A percentile compares a stretch with the other conserved stretches of the same genome.
phyloP scores from a whole-genome alignment of 306 rosid genomes.

The Trifolium dubium region DNA sequence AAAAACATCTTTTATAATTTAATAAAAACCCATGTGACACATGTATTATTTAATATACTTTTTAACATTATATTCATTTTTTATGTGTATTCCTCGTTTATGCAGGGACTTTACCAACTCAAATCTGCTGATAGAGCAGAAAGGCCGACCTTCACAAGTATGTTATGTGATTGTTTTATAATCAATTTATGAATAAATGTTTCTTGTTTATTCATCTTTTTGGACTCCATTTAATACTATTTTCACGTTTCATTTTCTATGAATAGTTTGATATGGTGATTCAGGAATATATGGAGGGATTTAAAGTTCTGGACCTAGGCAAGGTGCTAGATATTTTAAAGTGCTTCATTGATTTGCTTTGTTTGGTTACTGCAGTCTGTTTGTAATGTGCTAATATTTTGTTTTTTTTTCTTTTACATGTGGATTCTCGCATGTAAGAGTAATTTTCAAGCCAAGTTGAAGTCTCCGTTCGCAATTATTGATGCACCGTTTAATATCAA shows the following conservation, averaged over 20 bases:
- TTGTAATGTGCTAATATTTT: slow-evolving; percentile 46
- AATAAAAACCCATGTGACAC: no score
- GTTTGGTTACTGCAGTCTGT: slow-evolving; percentile 27
- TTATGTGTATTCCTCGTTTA: slow-evolving; percentile 35
- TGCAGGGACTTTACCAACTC: slow-evolving; percentile 94
- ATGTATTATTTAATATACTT: no score
- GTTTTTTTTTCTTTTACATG: slow-evolving; percentile 52
- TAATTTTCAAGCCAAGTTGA: slow-evolving; percentile 47
- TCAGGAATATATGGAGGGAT: slow-evolving; percentile 65
- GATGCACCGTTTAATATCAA: slow-evolving; percentile 29
- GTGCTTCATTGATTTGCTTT: slow-evolving; percentile 6
- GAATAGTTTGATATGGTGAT: slow-evolving; percentile 86
- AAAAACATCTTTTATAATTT: no score
- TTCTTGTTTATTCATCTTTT: slow-evolving; percentile 33
- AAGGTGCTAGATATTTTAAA: slow-evolving; percentile 57
- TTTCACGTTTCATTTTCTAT: slow-evolving; percentile 30
- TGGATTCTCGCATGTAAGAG: slow-evolving; percentile 89
- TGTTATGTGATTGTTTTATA: slow-evolving; percentile 31
- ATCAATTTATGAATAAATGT: slow-evolving; percentile 13
- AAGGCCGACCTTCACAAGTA: slow-evolving; percentile 89
- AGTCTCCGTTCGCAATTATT: slow-evolving; percentile 41
- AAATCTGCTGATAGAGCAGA: slow-evolving; percentile 90
- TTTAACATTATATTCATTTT: no score
- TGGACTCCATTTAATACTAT: slow-evolving; percentile 12
- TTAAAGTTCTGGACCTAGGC: slow-evolving; percentile 68